Evolutionary conservation across 306 rosid species (phyloP), one percentile per base, ranked within the genome.

Genomic region (Crotalaria pallida): DNA sequence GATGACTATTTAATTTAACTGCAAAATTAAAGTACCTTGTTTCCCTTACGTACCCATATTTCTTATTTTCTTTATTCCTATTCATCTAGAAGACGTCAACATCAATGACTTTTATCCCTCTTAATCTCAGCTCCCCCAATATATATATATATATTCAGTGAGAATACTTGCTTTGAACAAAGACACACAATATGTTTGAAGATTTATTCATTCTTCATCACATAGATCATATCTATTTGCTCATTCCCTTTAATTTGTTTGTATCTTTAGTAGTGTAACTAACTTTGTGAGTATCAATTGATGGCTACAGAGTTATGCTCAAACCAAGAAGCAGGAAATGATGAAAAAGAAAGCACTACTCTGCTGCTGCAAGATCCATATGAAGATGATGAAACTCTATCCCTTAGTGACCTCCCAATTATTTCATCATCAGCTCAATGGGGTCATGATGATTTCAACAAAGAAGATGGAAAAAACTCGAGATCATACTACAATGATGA

Each of bases 401-500:
- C 97, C 4, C 79, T 91, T 10, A 80, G 85, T 38, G 97, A 93
- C 38, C 97, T 93, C 77, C 97, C 92, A 2, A 83, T 72, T 6
- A 21, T 7, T 60, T 72, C 89, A 8, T 72, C 89, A 8, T 58
- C 89, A 8, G 58, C 76, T 71, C 62, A 47, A 52, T 66, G 83
- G 81, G 79, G 77, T 16, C 87, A 70, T 75, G 13, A 87, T 6
- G 79, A 79, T 70, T 76, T 68, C 67, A 81, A 84, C 59, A 71
- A 78, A 57, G 74, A 77, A 64, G 75, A 64, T 29, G 79, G 73
- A 13, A 74, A 69, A 22, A 71, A 55, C 71, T 65, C 73, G 9
- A 29, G 0, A 23, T 72, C 67, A 7, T 15, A 11, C 5, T 2
- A 27, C 45, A 18, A 21, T 1, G 61, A 67, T 3, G 73, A 76